Conservation (phyloP, 2,329 filamentous ascomycete species). For the Teratosphaeria viscida region DNA sequence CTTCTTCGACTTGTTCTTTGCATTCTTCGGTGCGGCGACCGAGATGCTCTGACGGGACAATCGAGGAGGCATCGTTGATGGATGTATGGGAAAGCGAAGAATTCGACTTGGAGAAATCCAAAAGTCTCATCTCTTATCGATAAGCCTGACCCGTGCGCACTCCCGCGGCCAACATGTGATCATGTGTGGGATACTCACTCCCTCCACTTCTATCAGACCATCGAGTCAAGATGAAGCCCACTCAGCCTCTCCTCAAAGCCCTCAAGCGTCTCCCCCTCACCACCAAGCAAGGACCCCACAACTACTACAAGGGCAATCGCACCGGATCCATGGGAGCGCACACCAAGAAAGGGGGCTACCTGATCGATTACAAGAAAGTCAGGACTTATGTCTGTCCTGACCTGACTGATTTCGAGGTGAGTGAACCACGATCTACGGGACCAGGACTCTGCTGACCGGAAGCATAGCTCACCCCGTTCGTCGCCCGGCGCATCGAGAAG, state of each 20-base stretch:
- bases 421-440: background rate
- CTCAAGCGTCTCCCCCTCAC: slow-evolving; percentile 71
- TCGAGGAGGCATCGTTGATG: slow-evolving; percentile 34
- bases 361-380: slow-evolving; percentile 77
- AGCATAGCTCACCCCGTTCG: slow-evolving; percentile 66
- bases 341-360: slow-evolving; percentile 73
- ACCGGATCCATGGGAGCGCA: slow-evolving; percentile 79
- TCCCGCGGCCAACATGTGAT: slow-evolving; percentile 2
- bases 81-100: background rate
- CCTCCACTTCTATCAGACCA: background rate
- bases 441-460: background rate
- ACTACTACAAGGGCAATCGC: slow-evolving; percentile 94
- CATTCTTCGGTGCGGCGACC: slow-evolving; percentile 22
- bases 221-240: slow-evolving; percentile 44
- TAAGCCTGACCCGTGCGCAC: slow-evolving; percentile 3
- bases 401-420: slow-evolving; percentile 61
- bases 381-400: slow-evolving; percentile 79
- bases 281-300: slow-evolving; percentile 85
- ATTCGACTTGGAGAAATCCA: background rate
- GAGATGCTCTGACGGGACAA: slow-evolving; percentile 29
- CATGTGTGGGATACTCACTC: background rate
- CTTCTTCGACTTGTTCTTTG: slow-evolving; percentile 39
- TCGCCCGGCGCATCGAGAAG: slow-evolving; percentile 49
- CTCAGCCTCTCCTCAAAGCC: slow-evolving; percentile 54
- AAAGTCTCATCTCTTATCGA: background rate